Percentiles rank a stretch among this genome's conserved stretches.
Evolutionary conservation across 805 yeast species (phyloP).

Genomic region (Myxozyma vanderwaltii): DNA sequence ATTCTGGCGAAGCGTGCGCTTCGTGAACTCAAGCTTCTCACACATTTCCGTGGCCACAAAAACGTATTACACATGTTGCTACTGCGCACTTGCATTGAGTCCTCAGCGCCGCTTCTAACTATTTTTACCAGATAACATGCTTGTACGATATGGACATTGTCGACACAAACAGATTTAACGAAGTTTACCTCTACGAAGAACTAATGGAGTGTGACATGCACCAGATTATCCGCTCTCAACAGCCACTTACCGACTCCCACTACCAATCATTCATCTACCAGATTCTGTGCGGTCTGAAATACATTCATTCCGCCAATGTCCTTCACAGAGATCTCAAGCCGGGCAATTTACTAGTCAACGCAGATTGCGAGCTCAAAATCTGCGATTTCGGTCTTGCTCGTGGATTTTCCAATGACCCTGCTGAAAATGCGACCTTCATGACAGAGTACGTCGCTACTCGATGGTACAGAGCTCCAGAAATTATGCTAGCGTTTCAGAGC

Average conservation of each 20-base stretch:
- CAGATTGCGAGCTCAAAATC: constrained; percentile 93
- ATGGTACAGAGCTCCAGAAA: constrained; percentile 99
- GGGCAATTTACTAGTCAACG: constrained; percentile 87
- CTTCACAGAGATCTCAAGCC: constrained; percentile 95
- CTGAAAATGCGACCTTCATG: constrained; percentile 86
- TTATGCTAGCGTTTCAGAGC: constrained; percentile 90
- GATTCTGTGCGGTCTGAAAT: constrained; percentile 84
- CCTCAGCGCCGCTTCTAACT: neutral
- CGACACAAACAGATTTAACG: constrained; percentile 77
- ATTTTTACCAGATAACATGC: constrained; percentile 63
- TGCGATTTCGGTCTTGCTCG: constrained; percentile 97
- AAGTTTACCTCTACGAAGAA: constrained; percentile 90
- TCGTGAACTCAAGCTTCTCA: constrained; percentile 83
- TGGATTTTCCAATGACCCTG: constrained; percentile 81
- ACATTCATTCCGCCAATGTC: constrained; percentile 89
- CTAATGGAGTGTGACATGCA: constrained; percentile 99
- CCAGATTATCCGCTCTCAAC: constrained; percentile 92
- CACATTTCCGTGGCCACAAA: constrained; percentile 91
- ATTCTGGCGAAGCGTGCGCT: constrained; percentile 89
- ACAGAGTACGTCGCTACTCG: constrained; percentile 98
- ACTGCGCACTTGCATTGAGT: neutral
- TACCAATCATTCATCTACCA: constrained; percentile 90
- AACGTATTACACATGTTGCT: constrained; percentile 45
- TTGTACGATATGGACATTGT: constrained; percentile 92
- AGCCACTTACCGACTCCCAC: constrained; percentile 91